These are phyloP conservation scores for Trichosanthes truncata DNA, from an alignment of 306 rosid genomes.

Conservation along the genomic window DNA sequence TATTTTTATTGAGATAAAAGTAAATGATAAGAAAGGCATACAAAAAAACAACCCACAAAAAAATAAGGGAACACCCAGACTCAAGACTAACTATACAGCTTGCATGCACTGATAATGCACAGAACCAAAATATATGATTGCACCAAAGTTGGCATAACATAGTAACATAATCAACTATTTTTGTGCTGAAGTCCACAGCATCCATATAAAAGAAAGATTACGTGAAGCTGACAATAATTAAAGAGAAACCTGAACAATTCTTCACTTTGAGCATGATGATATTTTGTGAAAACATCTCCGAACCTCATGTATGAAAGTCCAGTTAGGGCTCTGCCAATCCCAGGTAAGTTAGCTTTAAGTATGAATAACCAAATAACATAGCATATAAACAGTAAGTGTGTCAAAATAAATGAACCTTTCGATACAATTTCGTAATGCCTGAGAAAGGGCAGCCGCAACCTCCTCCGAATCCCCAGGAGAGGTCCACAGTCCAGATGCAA, in stretches of 20 bases:
- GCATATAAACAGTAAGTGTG: slow-evolving; percentile 4
- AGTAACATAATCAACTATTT: background rate
- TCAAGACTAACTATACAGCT: background rate
- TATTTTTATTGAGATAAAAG: background rate
- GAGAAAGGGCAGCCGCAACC: slow-evolving; percentile 91
- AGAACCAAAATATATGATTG: background rate
- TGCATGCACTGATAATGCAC: background rate
- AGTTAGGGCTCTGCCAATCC: slow-evolving; percentile 51
- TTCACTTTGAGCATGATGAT: slow-evolving; percentile 59
- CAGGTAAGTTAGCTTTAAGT: slow-evolving; percentile 21
- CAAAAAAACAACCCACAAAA: background rate
- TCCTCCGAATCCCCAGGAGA: slow-evolving; percentile 99
- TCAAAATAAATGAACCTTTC: slow-evolving; percentile 53
- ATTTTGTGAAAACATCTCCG: slow-evolving; percentile 91
- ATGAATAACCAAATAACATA: slow-evolving; percentile 6
- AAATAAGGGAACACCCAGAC: background rate
- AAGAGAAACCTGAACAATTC: slow-evolving; percentile 60
- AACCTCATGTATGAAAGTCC: slow-evolving; percentile 80
- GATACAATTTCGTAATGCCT: slow-evolving; percentile 74
- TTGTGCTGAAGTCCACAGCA: background rate
- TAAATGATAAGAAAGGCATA: background rate
- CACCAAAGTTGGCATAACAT: background rate
- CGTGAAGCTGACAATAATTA: slow-evolving; percentile 9
- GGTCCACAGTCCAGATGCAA: slow-evolving; percentile 84
- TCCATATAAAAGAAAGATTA: background rate